Evolutionary conservation across 306 rosid species (phyloP), one percentile per base, ranked within the genome.

Genomic region (Trifolium pratense): DNA sequence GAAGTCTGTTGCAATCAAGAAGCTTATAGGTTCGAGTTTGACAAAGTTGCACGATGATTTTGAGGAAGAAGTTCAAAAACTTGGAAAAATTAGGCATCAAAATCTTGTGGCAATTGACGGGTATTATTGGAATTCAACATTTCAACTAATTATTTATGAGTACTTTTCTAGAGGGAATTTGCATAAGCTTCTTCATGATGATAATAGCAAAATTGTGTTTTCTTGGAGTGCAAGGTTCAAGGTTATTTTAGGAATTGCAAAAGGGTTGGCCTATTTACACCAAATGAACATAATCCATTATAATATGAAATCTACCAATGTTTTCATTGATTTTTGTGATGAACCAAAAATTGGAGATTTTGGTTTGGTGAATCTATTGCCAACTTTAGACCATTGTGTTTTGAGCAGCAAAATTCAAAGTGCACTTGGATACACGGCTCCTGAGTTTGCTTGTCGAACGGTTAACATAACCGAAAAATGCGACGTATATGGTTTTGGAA

Each of bases 351-450:
- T 93, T 1, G 96, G 96, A 46, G 98, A 93, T 78, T 87, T 75
- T 69, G 92, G 98, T 48, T 58, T 93, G 87, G 92, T 92, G 45
- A 88, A 90, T 84, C 81, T 94, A 43, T 71, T 94, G 83, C 95
- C 98, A 74, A 80, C 76, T 84, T 69, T 89, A 61, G 98, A 93
- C 81, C 91, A 84, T 32, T 91, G 90, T 75, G 84, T 93, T 66
- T 79, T 93, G 82, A 93, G 98, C 88, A 87, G 98, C 82, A 93
- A 93, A 78, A 80, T 93, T 53, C 98, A 91, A 74, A 91, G 98
- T 68, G 97, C 96, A 31, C 88, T 93, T 3, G 98, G 98, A 18
- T 93, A 93, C 87, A 93, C 85, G 93, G 98, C 98, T 49, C 98
- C 98, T 0, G 98, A 93, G 67, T 89, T 93, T 6, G 97, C 98